phyloP scores from a whole-genome alignment of 495 filamentous ascomycete species.

The Neurospora sp. region DNA sequence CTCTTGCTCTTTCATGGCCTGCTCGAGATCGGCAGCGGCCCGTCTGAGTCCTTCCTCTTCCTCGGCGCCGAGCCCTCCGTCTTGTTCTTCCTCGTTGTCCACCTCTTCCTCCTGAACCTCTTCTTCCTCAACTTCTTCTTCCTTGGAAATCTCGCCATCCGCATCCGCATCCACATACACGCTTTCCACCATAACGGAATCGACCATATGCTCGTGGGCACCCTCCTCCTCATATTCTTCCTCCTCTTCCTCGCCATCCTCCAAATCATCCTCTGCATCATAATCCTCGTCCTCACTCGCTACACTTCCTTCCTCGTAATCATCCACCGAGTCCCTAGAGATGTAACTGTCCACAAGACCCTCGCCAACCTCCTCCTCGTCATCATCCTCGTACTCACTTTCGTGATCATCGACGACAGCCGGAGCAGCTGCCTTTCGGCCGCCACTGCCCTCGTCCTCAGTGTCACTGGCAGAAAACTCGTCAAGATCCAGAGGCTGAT shows the following conservation, averaged over 20 bases:
- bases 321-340: slow-evolving; percentile 43
- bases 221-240: slow-evolving; percentile 21
- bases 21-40: neutral
- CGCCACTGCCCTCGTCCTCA: slow-evolving; percentile 42
- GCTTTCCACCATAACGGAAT: slow-evolving; percentile 18
- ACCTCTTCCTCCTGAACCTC: neutral
- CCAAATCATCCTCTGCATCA: slow-evolving; percentile 27
- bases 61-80: neutral
- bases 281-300: slow-evolving; percentile 31
- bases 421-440: slow-evolving; percentile 28
- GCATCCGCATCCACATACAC: slow-evolving; percentile 27
- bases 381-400: slow-evolving; percentile 19
- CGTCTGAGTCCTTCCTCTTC: neutral
- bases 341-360: slow-evolving; percentile 51
- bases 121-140: slow-evolving; percentile 19
- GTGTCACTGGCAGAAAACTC: slow-evolving; percentile 72
- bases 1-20: neutral
- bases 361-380: slow-evolving; percentile 36
- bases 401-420: slow-evolving; percentile 42
- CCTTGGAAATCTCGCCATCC: slow-evolving; percentile 29
- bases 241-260: slow-evolving; percentile 27
- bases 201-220: slow-evolving; percentile 15
- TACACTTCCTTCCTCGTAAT: slow-evolving; percentile 34
- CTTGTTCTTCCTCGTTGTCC: neutral
- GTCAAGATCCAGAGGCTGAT: slow-evolving; percentile 60